Evolutionary conservation across 176 grass and related monocot species (phyloP), one percentile per base, ranked within the genome.

Genomic region (Melocanna baccifera): DNA sequence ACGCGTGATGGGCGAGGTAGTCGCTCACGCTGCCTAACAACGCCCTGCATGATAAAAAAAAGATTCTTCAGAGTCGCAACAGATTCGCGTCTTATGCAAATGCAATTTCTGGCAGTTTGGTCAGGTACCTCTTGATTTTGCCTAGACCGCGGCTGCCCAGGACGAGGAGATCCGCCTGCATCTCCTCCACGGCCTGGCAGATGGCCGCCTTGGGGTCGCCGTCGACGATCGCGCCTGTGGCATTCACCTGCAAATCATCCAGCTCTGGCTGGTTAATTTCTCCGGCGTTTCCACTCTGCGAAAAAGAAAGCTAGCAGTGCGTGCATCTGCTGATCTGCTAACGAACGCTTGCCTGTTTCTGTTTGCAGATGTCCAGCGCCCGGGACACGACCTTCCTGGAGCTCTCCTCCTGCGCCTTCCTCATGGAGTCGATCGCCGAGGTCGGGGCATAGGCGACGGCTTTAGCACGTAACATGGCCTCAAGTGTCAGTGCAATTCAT

Each of bases 121-220:
- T 63, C 22, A 37, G n/a, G 28, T 73, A 94, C 96, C 92, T 91
- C 85, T 90, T 98, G 89, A 93, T 68, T 34, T 59, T 85, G 67
- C 96, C 89, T 0, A 93, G 87, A 20, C 96, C 92, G 2, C 92
- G 87, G 75, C 92, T 98, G 34, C 92, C 92, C 11, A 95, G 82
- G 25, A 93, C 83, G 46, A 95, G 91, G 9, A 98, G 91, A 46
- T 92, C 91, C 2, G 85, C 91, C 0, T 74, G 72, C 76, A 95
- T 79, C 37, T 76, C 42, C 79, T 98, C 96, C 9, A 85, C 87
- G 50, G 85, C 83, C 15, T 88, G 67, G 83, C 91, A 89, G 76
- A 98, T 88, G 55, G 87, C 85, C 68, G 93, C 92, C 85, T 93
- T 98, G 6, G 95, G 66, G 82, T 98, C 96, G 23, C 96, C 95